Conservation (phyloP, 2,329 filamentous ascomycete genomes). For the Fusarium succisae region DNA sequence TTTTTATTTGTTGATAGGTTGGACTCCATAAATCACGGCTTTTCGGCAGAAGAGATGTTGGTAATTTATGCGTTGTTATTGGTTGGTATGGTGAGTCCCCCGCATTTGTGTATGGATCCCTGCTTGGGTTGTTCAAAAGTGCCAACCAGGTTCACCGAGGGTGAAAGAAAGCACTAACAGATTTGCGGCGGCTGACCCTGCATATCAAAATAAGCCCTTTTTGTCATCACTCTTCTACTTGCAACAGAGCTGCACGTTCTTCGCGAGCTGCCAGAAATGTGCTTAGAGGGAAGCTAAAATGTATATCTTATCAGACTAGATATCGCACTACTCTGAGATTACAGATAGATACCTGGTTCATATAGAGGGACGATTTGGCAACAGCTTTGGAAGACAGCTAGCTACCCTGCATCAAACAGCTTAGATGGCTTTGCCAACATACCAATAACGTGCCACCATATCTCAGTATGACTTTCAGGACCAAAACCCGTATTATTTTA, state of each 20-base stretch:
- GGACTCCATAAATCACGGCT: background rate
- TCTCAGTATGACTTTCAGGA: fast-evolving
- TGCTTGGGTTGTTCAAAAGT: background rate
- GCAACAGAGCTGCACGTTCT: background rate
- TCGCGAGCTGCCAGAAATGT: background rate
- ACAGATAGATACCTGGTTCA: fast-evolving
- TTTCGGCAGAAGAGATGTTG: background rate
- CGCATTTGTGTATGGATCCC: background rate
- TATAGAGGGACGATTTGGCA: fast-evolving
- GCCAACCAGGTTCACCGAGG: background rate
- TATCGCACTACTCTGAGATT: background rate
- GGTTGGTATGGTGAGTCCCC: background rate
- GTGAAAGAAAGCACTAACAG: background rate
- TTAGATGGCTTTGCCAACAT: fast-evolving
- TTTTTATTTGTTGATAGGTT: background rate
- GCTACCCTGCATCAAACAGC: background rate
- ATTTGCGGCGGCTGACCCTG: fast-evolving
- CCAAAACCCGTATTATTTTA: too few relatives aligned
- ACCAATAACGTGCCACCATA: background rate
- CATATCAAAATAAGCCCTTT: fast-evolving
- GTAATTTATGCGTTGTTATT: background rate
- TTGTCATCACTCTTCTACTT: fast-evolving
- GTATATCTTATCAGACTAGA: background rate
- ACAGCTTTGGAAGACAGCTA: background rate
- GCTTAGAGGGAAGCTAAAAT: background rate